Conservation (phyloP, 1,139 yeast species). For the Protomyces lactucae-debilis region DNA sequence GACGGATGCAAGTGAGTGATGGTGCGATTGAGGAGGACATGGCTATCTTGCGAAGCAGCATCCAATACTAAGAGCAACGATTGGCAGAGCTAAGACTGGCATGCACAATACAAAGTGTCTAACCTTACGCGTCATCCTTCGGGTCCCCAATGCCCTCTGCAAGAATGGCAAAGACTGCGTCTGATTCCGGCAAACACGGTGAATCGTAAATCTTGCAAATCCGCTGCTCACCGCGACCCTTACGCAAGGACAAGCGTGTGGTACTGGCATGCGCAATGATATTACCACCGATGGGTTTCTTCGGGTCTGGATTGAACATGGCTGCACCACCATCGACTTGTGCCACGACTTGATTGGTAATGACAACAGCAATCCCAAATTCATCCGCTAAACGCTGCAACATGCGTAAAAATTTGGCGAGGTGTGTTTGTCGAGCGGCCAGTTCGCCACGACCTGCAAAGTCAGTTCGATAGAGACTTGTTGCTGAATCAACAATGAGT, state of each 20-base stretch:
- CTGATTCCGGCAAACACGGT: slow-evolving; percentile 93
- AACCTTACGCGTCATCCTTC: slow-evolving; percentile 37
- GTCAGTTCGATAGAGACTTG: slow-evolving; percentile 94
- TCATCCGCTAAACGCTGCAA: slow-evolving; percentile 93
- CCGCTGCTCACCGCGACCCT: slow-evolving; percentile 88
- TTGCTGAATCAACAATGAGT: slow-evolving; percentile 87
- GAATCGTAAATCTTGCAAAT: slow-evolving; percentile 91
- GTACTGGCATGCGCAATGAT: slow-evolving; percentile 96
- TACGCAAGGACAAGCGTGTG: slow-evolving; percentile 79
- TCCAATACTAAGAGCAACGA: neutral
- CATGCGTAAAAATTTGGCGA: slow-evolving; percentile 87
- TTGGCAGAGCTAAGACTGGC: neutral
- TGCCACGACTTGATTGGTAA: slow-evolving; percentile 96
- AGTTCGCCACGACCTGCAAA: slow-evolving; percentile 94
- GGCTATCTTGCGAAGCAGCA: neutral
- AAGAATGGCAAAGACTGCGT: slow-evolving; percentile 89
- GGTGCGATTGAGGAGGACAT: neutral
- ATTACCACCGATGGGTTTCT: slow-evolving; percentile 98
- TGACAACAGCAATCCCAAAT: slow-evolving; percentile 97
- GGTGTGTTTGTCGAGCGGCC: slow-evolving; percentile 90
- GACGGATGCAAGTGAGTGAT: neutral
- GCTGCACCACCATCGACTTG: slow-evolving; percentile 85
- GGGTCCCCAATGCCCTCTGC: slow-evolving; percentile 98
- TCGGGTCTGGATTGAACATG: slow-evolving; percentile 93
- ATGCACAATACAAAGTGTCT: neutral